Conservation (phyloP, 352 stramenopile species). For the Phytophthora boehmeriae region DNA sequence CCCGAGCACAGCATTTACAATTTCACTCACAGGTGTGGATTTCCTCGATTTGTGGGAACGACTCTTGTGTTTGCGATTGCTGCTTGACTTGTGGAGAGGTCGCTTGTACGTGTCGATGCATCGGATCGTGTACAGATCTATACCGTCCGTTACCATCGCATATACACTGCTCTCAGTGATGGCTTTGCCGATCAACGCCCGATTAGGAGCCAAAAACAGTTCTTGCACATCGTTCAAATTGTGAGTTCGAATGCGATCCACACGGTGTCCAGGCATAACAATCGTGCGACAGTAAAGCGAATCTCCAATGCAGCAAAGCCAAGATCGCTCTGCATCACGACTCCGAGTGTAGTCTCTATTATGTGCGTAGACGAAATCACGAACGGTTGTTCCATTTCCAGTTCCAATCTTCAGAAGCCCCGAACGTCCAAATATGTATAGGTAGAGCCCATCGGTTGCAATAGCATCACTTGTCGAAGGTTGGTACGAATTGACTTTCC, state of each 20-base stretch:
- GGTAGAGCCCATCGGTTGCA: conserved; percentile 65
- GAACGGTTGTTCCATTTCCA: conserved; percentile 61
- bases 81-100: conserved; percentile 32
- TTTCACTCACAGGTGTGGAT: conserved; percentile 35
- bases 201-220: conserved; percentile 58
- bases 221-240: conserved; percentile 57
- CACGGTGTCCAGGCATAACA: conserved; percentile 61
- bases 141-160: conserved; percentile 70
- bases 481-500: conserved; percentile 69
- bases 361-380: conserved; percentile 74
- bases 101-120: conserved; percentile 68
- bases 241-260: conserved; percentile 61
- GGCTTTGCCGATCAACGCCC: conserved; percentile 31
- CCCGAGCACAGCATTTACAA: conserved; percentile 27
- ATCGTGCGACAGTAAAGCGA: conserved; percentile 79
- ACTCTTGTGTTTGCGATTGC: conserved; percentile 35
- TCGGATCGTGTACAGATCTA: conserved; percentile 65
- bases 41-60: conserved; percentile 34
- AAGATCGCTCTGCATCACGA: conserved; percentile 74
- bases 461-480: conserved; percentile 74
- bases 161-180: conserved; percentile 71
- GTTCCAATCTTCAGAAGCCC: conserved; percentile 79
- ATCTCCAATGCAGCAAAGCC: conserved; percentile 70
- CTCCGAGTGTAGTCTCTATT: conserved; percentile 63
- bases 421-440: conserved; percentile 71